Evolutionary conservation across 2,329 filamentous ascomycete genomes (phyloP).

Genomic region (Cladobotryum protrusum): DNA sequence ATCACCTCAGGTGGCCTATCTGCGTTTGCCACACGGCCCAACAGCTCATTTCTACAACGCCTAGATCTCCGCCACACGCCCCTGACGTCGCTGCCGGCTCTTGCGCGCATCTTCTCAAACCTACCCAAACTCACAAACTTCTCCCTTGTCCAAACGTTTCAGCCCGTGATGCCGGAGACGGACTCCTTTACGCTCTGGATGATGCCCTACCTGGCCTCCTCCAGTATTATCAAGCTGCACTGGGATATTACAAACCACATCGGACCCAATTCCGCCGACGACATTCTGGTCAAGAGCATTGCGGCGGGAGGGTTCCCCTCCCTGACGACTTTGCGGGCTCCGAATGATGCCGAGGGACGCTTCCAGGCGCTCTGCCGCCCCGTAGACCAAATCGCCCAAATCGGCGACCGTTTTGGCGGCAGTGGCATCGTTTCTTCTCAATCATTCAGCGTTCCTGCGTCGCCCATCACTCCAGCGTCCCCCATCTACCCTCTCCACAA

Average conservation of each 20-base stretch:
- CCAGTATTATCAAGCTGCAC: conserved; percentile 48
- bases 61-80: conserved; percentile 52
- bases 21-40: conserved; percentile 45
- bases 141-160: conserved; percentile 47
- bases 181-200: conserved; percentile 52
- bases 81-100: conserved; percentile 48
- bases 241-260: conserved; percentile 56
- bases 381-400: conserved; percentile 46
- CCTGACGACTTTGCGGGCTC: conserved; percentile 54
- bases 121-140: conserved; percentile 44
- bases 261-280: conserved; percentile 45
- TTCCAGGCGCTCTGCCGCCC: conserved; percentile 66
- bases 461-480: conserved; percentile 19
- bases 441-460: conserved; percentile 17
- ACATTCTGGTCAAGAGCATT: conserved; percentile 59
- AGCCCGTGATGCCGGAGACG: conserved; percentile 49
- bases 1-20: conserved; percentile 52
- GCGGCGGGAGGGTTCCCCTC: conserved; percentile 54
- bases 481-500: conserved; percentile 26
- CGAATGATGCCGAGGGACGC: conserved; percentile 61
- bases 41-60: conserved; percentile 38
- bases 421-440: conserved; percentile 9
- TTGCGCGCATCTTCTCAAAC: conserved; percentile 55
- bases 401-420: conserved; percentile 38
- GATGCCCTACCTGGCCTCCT: conserved; percentile 57